Percentiles rank a stretch among this genome's conserved stretches.
These are phyloP conservation scores for Pyrus hybrid DNA, from an alignment of 331 rosid species.

Conservation along the genomic window DNA sequence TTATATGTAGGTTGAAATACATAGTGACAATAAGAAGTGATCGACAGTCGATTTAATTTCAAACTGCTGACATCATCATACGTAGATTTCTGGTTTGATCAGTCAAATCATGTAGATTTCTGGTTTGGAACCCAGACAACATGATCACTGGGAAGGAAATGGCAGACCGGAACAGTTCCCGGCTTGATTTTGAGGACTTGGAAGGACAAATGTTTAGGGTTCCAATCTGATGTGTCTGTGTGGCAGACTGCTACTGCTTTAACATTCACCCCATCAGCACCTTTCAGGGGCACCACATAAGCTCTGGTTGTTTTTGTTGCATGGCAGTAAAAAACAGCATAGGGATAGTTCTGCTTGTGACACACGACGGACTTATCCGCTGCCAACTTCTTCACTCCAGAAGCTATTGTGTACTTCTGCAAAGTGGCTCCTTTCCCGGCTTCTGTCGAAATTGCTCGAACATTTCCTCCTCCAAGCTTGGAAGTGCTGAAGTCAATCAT, in stretches of 20 bases:
- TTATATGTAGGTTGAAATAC: neutral
- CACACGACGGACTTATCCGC: slow-evolving; percentile 52
- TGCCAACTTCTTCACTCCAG: slow-evolving; percentile 31
- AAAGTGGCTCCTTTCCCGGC: slow-evolving; percentile 24
- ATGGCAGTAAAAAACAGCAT: slow-evolving; percentile 78
- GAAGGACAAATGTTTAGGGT: slow-evolving; percentile 77
- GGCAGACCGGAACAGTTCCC: slow-evolving; percentile 68
- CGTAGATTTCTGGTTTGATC: neutral
- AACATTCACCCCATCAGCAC: slow-evolving; percentile 40
- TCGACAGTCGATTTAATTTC: neutral
- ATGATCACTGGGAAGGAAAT: slow-evolving; percentile 73
- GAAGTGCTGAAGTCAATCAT: slow-evolving; percentile 74
- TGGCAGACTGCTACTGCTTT: slow-evolving; percentile 69
- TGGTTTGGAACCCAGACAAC: slow-evolving; percentile 57
- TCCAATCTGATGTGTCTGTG: slow-evolving; percentile 67
- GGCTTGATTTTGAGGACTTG: slow-evolving; percentile 77
- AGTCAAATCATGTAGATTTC: slow-evolving; percentile 8
- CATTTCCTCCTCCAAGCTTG: slow-evolving; percentile 59
- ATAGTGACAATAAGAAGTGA: neutral
- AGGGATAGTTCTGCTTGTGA: slow-evolving; percentile 57
- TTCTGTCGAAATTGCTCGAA: slow-evolving; percentile 51
- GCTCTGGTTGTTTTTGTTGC: slow-evolving; percentile 22
- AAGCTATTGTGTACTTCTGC: slow-evolving; percentile 32
- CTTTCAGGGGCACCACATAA: slow-evolving; percentile 43
- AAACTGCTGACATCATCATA: neutral